Conservation (phyloP, 352 stramenopile genomes). For the Chrysophaeum taylorii region DNA sequence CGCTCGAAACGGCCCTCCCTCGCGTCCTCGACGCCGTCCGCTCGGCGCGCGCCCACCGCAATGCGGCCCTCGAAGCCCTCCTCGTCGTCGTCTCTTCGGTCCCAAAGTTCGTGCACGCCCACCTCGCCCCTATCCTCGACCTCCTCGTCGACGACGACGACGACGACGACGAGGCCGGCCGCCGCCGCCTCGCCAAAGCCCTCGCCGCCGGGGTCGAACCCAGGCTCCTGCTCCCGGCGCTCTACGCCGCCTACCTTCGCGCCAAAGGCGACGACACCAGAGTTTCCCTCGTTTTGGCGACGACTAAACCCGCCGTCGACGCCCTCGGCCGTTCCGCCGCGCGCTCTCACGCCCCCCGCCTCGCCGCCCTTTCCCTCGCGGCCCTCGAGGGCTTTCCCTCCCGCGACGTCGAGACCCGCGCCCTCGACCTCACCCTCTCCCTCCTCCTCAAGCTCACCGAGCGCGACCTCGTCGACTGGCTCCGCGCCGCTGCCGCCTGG, state of each 20-base stretch:
- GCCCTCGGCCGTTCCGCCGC: not conserved
- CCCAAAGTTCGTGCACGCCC: not conserved
- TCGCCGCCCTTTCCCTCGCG: not conserved
- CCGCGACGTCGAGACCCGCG: not conserved
- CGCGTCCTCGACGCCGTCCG: not conserved
- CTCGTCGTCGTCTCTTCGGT: conserved; percentile 1
- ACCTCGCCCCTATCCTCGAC: not conserved
- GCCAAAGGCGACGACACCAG: not conserved
- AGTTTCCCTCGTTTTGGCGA: not conserved
- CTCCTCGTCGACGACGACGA: not conserved
- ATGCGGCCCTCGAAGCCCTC: not conserved
- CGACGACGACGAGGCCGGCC: not conserved
- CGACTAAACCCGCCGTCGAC: not conserved
- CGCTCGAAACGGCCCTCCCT: not conserved
- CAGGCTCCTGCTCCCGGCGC: not conserved
- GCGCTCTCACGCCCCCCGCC: not conserved
- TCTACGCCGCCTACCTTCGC: not conserved
- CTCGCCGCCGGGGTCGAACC: not conserved
- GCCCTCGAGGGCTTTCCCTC: too few relatives aligned
- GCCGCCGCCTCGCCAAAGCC: not conserved
- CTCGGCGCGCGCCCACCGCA: not conserved
- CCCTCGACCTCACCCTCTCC: not conserved
- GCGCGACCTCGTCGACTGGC: conserved; percentile 1
- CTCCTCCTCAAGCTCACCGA: conserved; percentile 1
- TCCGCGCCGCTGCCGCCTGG: not conserved